Percentiles rank a stretch among this genome's conserved stretches.
Conservation (phyloP, 257 asterid species). For the Parsonsia alboflavescens region DNA sequence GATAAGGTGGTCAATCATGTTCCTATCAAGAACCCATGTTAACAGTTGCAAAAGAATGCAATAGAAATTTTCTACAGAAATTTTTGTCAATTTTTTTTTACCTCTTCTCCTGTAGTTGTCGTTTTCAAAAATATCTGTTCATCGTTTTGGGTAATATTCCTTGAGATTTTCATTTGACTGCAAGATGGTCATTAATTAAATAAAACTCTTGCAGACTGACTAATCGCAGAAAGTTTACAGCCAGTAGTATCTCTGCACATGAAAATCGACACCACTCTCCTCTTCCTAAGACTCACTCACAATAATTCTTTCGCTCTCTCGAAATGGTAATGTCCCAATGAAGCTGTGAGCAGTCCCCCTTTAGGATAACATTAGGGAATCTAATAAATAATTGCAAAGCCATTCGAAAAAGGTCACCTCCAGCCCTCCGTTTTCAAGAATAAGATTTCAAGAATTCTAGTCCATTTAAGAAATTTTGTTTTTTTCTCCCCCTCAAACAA, state of each 20-base stretch:
- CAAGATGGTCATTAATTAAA: too few relatives aligned
- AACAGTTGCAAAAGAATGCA: background rate
- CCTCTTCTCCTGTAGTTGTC: background rate
- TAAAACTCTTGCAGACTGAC: background rate
- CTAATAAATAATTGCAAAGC: background rate
- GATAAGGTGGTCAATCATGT: slow-evolving; percentile 18
- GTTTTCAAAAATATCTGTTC: background rate
- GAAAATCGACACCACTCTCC: background rate
- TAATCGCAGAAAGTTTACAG: background rate
- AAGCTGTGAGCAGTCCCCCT: slow-evolving; percentile 1
- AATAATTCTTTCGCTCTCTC: background rate
- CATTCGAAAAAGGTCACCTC: slow-evolving; percentile 10
- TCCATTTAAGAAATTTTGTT: background rate
- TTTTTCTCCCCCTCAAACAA: too few relatives aligned
- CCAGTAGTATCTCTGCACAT: slow-evolving; percentile 1
- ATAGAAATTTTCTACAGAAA: background rate
- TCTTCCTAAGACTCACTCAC: background rate
- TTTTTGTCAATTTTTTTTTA: background rate
- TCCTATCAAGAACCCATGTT: background rate
- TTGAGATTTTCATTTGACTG: background rate
- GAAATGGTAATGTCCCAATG: slow-evolving; percentile 4
- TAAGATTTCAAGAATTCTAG: slow-evolving; percentile 4
- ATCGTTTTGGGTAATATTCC: background rate
- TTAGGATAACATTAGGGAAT: background rate
- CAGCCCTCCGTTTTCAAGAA: slow-evolving; percentile 8